Evolutionary conservation across 495 filamentous ascomycete genomes (phyloP).

Genomic region (Aspergillus steynii): DNA sequence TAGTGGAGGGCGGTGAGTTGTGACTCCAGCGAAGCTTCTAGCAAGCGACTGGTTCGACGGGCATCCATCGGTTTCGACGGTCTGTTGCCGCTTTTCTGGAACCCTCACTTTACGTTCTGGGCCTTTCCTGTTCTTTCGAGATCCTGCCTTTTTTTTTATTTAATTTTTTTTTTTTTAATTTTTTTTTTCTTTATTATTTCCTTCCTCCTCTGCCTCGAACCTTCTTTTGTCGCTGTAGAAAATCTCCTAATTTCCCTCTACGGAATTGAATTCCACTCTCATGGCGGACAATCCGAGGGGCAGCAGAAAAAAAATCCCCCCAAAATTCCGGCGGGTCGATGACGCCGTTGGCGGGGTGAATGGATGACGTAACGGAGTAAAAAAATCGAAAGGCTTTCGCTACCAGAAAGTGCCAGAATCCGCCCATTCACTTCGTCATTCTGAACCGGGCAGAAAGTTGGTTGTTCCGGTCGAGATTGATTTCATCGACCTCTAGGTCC

Average conservation of each 20-base stretch:
- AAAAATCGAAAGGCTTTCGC: conserved; percentile 6
- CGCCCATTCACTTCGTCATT: too few relatives aligned
- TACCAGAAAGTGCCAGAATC: background rate
- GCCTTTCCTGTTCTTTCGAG: conserved; percentile 1
- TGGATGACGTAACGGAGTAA: conserved; percentile 20
- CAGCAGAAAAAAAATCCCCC: background rate
- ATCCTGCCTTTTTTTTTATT: background rate
- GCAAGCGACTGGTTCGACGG: conserved; percentile 39
- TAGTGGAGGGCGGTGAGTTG: conserved; percentile 49
- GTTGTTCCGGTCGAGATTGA: background rate
- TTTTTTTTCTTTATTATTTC: background rate
- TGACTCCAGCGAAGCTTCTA: conserved; percentile 47
- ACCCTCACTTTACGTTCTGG: conserved; percentile 14
- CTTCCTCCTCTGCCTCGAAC: background rate
- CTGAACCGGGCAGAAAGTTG: background rate
- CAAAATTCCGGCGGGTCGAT: background rate
- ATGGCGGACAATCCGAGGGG: background rate
- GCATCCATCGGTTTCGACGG: conserved; percentile 46
- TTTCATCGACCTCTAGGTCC: too few relatives aligned
- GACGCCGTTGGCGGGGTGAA: conserved; percentile 19
- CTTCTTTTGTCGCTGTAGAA: background rate
- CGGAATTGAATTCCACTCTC: background rate
- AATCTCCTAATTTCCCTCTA: background rate
- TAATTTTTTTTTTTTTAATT: conserved; percentile 1
- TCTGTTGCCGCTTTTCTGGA: conserved; percentile 23